Percentiles rank a stretch among this genome's conserved stretches.
phyloP scores from a whole-genome alignment of 495 filamentous ascomycete genomes.

The Saxophila tyrrhenica region DNA sequence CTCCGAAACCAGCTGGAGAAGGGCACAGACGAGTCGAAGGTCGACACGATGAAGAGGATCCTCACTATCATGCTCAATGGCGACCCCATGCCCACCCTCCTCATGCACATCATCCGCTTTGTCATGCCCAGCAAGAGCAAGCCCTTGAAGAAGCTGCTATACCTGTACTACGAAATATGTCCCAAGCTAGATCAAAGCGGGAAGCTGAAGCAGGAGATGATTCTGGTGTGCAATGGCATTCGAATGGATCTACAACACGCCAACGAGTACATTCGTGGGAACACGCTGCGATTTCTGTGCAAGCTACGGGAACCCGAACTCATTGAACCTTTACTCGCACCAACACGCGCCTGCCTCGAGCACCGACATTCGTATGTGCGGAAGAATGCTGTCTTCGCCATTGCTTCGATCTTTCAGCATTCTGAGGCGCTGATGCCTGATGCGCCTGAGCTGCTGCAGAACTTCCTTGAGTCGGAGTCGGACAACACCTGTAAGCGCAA shows the following conservation, averaged over 20 bases:
- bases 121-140: conserved; percentile 98
- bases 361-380: conserved; percentile 95
- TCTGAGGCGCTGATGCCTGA: conserved; percentile 89
- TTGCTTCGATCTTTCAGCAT: conserved; percentile 86
- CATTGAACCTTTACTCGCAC: conserved; percentile 87
- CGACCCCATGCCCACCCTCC: conserved; percentile 83
- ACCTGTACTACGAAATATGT: conserved; percentile 99
- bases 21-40: conserved; percentile 90
- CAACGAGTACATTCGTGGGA: conserved; percentile 96
- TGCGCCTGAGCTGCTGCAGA: conserved; percentile 81
- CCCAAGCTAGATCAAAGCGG: conserved; percentile 84
- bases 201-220: conserved; percentile 98
- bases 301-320: conserved; percentile 94
- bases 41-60: conserved; percentile 97
- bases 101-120: conserved; percentile 99
- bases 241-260: conserved; percentile 93
- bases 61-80: conserved; percentile 96
- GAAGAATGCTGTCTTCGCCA: conserved; percentile 93
- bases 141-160: conserved; percentile 92
- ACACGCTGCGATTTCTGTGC: conserved; percentile 90
- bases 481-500: conserved; percentile 97
- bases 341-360: conserved; percentile 81
- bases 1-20: conserved; percentile 92
- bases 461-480: conserved; percentile 82
- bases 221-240: conserved; percentile 97